These are phyloP conservation scores for Quercus lobata DNA, from an alignment of 331 rosid genomes.

Conservation along the genomic window DNA sequence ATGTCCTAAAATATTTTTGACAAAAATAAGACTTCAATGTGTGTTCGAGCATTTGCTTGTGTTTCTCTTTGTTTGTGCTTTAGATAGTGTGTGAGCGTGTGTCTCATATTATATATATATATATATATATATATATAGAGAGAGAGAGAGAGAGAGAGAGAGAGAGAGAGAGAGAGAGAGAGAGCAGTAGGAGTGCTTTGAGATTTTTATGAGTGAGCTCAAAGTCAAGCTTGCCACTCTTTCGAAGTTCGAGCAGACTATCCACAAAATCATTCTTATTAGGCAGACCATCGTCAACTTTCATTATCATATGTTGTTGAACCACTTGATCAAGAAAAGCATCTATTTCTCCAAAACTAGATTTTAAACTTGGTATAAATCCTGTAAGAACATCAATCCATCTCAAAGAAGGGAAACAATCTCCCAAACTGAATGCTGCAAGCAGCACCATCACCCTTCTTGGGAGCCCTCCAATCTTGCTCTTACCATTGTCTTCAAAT, in stretches of 20 bases:
- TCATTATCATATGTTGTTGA: constrained; percentile 21
- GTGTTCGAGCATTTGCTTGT: not conserved
- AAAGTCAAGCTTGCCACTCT: not conserved
- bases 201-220: constrained; percentile 22
- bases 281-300: not conserved
- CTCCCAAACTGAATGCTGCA: not conserved
- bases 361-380: no score
- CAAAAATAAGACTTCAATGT: no score
- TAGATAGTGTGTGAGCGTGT: no score
- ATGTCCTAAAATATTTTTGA: no score
- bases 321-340: constrained; percentile 22
- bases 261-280: constrained; percentile 31
- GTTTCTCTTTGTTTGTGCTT: no score
- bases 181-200: constrained; percentile 23
- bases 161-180: not conserved
- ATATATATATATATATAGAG: no score
- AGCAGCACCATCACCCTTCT: constrained; percentile 17
- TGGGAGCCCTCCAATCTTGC: not conserved
- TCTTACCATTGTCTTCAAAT: not conserved
- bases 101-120: no score
- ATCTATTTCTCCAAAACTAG: no score
- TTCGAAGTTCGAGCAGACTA: constrained; percentile 30
- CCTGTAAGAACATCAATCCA: no score
- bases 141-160: not conserved
- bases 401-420: no score